Evolutionary conservation across 768 basidiomycete genomes (phyloP).

Genomic region (Lentinula detonsa): DNA sequence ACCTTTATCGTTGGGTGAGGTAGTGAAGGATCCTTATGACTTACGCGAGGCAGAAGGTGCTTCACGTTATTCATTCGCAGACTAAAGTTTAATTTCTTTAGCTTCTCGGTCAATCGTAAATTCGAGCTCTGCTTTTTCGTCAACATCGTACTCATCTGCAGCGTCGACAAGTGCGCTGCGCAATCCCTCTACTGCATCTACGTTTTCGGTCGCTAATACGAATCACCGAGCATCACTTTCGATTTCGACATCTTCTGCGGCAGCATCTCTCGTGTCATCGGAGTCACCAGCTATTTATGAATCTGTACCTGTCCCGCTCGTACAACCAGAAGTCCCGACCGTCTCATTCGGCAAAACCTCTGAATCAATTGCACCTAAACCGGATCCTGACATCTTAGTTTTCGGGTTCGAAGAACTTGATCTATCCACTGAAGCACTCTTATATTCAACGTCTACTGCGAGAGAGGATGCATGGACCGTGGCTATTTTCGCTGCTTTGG

Average conservation of each 20-base stretch:
- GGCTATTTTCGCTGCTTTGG: conserved; percentile 65
- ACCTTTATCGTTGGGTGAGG: conserved; percentile 28
- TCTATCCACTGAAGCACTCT: conserved; percentile 67
- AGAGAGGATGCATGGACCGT: conserved; percentile 69
- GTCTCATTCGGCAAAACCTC: background rate
- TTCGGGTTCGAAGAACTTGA: conserved; percentile 81
- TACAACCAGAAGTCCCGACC: background rate
- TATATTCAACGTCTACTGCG: conserved; percentile 58
- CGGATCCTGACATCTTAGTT: conserved; percentile 65
- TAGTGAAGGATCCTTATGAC: conserved; percentile 15
- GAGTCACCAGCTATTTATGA: background rate
- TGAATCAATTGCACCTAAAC: conserved; percentile 16
- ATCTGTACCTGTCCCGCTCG: background rate
- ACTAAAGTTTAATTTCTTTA: background rate
- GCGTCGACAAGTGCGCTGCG: background rate
- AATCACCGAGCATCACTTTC: background rate
- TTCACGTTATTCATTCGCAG: background rate
- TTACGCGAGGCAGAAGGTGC: background rate
- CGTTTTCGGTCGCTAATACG: background rate
- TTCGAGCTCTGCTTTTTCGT: background rate
- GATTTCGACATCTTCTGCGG: background rate
- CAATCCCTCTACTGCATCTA: background rate
- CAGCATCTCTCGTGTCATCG: background rate
- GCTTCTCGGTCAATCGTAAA: background rate
- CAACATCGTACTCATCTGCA: background rate